Evolutionary conservation across 2,329 filamentous ascomycete genomes (phyloP), one percentile per base, ranked within the genome.

Genomic region (Fusarium coffeatum): DNA sequence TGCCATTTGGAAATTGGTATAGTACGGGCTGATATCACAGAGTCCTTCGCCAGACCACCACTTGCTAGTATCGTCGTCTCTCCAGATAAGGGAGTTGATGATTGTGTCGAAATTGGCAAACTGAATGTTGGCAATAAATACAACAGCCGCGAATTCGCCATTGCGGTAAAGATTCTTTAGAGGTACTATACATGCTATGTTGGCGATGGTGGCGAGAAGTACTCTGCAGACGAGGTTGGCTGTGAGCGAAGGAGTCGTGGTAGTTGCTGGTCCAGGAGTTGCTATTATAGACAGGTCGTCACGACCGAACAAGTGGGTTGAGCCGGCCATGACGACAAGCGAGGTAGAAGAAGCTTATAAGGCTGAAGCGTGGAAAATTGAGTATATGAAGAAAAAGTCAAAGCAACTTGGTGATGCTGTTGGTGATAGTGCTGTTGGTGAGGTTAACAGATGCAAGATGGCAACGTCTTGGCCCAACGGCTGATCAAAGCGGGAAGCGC

Each of bases 21-120:
- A 75, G 41, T 84, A 86, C 15, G 81, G 73, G 70, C 85, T 80
- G 34, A 88, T 12, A 70, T 89, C 87, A 71, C 87, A 89, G 76
- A 85, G 82, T 20, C 85, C 86, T 25, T 79, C 74, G 53, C 87
- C 87, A 5, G 80, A 76, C 79, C 80, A 88, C 87, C 87, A 89
- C 34, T 64, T 66, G 32, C 71, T 72, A 60, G 84, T 82, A 73
- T 88, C 76, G 73, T 89, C 80, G 72, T 84, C 76, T 62, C 78
- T 82, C 87, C 87, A 89, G 66, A 88, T 80, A 27, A 86, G 78
- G 2, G 86, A 78, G 76, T 86, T 86, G 78, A 85, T 30, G 56
- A 86, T 75, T 49, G 83, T 84, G 56, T 84, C 74, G 43, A 84
- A n/a, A 76, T 87, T 87, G 72, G 82, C 73, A 55, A 85, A 23